Evolutionary conservation across 768 basidiomycete species (phyloP).

Genomic region (Amanita fuliginea): DNA sequence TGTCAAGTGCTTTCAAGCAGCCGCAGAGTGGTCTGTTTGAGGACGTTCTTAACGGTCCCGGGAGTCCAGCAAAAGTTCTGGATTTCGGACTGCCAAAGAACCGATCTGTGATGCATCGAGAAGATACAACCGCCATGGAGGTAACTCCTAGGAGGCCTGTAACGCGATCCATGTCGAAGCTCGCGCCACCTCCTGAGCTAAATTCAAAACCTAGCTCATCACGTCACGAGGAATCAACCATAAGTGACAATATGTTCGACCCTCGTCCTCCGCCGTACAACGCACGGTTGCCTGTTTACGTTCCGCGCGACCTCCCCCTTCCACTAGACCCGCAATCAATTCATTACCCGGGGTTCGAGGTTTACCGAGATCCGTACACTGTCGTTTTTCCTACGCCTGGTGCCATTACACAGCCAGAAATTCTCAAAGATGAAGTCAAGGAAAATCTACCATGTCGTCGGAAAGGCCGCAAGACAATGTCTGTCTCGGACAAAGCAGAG

Average conservation of each 20-base stretch:
- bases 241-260: constrained; percentile 2
- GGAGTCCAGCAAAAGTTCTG: constrained; percentile 39
- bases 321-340: constrained; percentile 39
- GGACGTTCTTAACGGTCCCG: constrained; percentile 17
- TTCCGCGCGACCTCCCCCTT: constrained; percentile 28
- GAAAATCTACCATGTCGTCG: constrained; percentile 47
- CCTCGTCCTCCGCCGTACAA: constrained; percentile 5
- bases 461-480: constrained; percentile 29
- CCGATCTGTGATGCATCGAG: constrained; percentile 9
- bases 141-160: constrained; percentile 13
- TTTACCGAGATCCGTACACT: constrained; percentile 38
- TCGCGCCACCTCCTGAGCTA: constrained; percentile 20
- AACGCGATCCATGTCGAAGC: constrained; percentile 11
- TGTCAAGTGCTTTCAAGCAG: constrained; percentile 17
- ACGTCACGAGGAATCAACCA: constrained; percentile 1
- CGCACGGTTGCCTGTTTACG: constrained; percentile 13
- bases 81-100: constrained; percentile 36
- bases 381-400: constrained; percentile 10
- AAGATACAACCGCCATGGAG: constrained; percentile 4
- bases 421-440: constrained; percentile 33
- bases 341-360: constrained; percentile 59
- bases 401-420: constrained; percentile 5
- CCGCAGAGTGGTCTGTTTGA: constrained; percentile 13
- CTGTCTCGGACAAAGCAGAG: background rate
- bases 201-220: constrained; percentile 6